phyloP scores from a whole-genome alignment of 78 protist genomes.

The Abeoforma whisleri region DNA sequence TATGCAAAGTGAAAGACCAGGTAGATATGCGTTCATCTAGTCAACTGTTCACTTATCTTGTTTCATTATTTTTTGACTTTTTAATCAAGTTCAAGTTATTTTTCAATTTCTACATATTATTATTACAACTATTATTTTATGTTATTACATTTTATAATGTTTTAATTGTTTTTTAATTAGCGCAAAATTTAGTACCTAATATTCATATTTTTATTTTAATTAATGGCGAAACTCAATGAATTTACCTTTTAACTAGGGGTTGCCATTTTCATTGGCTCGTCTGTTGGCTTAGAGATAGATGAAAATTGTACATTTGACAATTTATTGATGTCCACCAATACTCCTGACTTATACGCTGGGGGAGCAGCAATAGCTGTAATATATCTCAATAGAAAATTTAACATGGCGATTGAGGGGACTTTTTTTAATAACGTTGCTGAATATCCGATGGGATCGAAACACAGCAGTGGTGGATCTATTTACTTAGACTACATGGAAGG shows the following conservation, averaged over 20 bases:
- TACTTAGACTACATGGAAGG: constrained; percentile 25
- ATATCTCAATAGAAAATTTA: background rate
- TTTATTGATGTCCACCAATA: constrained; percentile 5
- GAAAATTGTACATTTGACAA: constrained; percentile 6
- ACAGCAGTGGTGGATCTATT: constrained; percentile 25
- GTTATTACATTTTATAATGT: no score
- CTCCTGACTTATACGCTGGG: background rate
- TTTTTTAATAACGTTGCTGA: background rate
- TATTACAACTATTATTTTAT: no score
- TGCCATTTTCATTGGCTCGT: background rate
- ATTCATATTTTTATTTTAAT: constrained; percentile 3
- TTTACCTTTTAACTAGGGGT: background rate
- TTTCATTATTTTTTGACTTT: no score
- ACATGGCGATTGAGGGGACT: constrained; percentile 1
- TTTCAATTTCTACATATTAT: no score
- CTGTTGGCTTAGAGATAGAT: constrained; percentile 13
- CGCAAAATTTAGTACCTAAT: no score
- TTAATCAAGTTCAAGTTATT: no score
- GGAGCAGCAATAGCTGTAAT: constrained; percentile 2
- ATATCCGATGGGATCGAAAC: constrained; percentile 21
- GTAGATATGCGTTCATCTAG: background rate
- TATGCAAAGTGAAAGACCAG: constrained; percentile 2
- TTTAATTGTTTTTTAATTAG: no score
- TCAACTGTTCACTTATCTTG: no score
- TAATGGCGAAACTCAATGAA: background rate